Evolutionary conservation across 1,139 yeast genomes (phyloP).

Genomic region (Saccharomycopsis hybrid): DNA sequence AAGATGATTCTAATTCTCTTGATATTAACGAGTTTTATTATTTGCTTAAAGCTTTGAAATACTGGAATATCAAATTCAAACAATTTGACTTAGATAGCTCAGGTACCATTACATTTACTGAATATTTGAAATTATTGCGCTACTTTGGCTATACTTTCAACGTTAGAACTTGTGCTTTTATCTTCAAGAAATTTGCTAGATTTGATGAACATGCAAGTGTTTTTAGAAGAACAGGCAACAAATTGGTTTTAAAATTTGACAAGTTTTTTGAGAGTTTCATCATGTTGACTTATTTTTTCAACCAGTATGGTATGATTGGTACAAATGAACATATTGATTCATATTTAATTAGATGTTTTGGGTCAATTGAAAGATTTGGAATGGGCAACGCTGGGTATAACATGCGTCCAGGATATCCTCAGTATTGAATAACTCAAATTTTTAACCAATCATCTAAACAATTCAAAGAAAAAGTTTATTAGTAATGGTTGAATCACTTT

Average conservation of each 20-base stretch:
- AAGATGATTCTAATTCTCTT: constrained; percentile 39
- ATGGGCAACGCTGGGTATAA: neutral
- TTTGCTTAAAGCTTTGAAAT: constrained; percentile 62
- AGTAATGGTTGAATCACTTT: too few species aligned
- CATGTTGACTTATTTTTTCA: constrained; percentile 36
- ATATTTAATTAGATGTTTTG: constrained; percentile 8
- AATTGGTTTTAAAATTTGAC: constrained; percentile 58
- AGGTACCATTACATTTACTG: constrained; percentile 60
- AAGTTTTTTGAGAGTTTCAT: constrained; percentile 75
- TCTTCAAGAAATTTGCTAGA: constrained; percentile 52
- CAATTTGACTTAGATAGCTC: constrained; percentile 55
- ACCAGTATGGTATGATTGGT: constrained; percentile 9
- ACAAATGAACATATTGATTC: constrained; percentile 10
- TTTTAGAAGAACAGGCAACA: constrained; percentile 12
- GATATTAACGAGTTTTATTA: constrained; percentile 65
- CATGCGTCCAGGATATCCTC: neutral
- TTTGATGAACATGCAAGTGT: neutral
- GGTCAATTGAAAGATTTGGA: neutral
- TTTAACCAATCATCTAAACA: too few species aligned
- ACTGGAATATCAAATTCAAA: constrained; percentile 60
- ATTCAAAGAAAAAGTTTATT: too few species aligned
- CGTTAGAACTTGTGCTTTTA: constrained; percentile 51
- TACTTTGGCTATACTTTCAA: constrained; percentile 66
- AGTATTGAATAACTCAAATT: too few species aligned
- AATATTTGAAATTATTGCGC: constrained; percentile 55